These are phyloP conservation scores for Myxozyma vanderwaltii DNA, from an alignment of 805 yeast species.

Conservation along the genomic window DNA sequence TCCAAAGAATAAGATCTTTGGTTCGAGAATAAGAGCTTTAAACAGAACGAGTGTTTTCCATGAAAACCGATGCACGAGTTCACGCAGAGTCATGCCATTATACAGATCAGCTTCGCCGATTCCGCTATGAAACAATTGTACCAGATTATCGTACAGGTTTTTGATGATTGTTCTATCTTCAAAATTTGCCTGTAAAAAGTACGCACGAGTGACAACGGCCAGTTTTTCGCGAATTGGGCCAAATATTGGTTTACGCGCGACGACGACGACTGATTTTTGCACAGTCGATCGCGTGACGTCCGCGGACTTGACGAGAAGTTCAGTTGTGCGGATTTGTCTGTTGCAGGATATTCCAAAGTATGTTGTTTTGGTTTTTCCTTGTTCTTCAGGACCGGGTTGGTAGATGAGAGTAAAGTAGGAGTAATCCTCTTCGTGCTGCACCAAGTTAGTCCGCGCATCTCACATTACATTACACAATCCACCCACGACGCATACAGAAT, in stretches of 20 bases:
- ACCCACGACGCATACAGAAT: conserved; percentile 55
- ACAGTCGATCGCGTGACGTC: conserved; percentile 84
- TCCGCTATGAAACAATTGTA: conserved; percentile 41
- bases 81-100: conserved; percentile 72
- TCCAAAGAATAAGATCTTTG: conserved; percentile 72
- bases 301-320: conserved; percentile 56
- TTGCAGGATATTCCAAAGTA: conserved; percentile 95
- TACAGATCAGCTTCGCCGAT: conserved; percentile 61
- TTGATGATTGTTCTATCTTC: conserved; percentile 68
- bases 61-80: conserved; percentile 60
- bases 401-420: conserved; percentile 83
- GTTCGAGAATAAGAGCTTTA: conserved; percentile 78
- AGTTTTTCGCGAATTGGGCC: conserved; percentile 84
- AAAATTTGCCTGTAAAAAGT: conserved; percentile 79
- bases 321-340: conserved; percentile 70
- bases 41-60: conserved; percentile 63
- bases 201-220: conserved; percentile 83
- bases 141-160: conserved; percentile 64
- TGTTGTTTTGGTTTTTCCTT: conserved; percentile 49
- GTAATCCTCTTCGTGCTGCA: conserved; percentile 86
- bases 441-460: too few species aligned
- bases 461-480: too few species aligned
- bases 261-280: conserved; percentile 86
- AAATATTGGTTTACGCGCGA: conserved; percentile 84
- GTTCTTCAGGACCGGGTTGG: conserved; percentile 45